These are phyloP conservation scores for Didymella exigua DNA, from an alignment of 2,329 filamentous ascomycete species.

Conservation along the genomic window DNA sequence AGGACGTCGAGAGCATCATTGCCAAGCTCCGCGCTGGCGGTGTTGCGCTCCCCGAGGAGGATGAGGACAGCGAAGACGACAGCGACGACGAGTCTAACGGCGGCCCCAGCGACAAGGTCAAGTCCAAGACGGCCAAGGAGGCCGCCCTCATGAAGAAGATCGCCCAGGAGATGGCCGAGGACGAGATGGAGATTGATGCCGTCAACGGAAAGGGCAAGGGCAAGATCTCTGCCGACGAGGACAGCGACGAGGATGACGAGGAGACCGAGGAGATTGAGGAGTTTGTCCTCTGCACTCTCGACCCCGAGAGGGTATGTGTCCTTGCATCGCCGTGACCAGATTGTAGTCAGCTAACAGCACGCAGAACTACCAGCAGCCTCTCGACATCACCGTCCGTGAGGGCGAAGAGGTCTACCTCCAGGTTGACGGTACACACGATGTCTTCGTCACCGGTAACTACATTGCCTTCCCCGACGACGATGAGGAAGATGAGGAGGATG, in stretches of 20 bases:
- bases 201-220: constrained; percentile 58
- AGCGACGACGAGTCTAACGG: constrained; percentile 78
- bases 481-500: constrained; percentile 66
- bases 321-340: constrained; percentile 30
- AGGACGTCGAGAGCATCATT: constrained; percentile 51
- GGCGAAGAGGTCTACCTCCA: constrained; percentile 91
- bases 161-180: constrained; percentile 68
- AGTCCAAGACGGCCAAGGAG: constrained; percentile 85
- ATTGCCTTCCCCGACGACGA: constrained; percentile 71
- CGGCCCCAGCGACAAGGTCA: constrained; percentile 87
- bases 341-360: constrained; percentile 34
- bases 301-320: constrained; percentile 80
- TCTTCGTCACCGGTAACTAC: constrained; percentile 97
- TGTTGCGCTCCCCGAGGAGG: constrained; percentile 41
- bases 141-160: constrained; percentile 79
- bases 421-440: constrained; percentile 84
- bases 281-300: constrained; percentile 93
- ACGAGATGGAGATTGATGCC: constrained; percentile 75
- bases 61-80: constrained; percentile 58
- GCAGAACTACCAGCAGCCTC: constrained; percentile 93
- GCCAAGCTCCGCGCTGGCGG: constrained; percentile 44
- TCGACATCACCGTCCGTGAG: constrained; percentile 90
- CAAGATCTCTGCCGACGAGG: constrained; percentile 72
- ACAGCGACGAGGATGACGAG: constrained; percentile 60
- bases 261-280: constrained; percentile 68